phyloP scores from a whole-genome alignment of 768 basidiomycete genomes.

The Tylopilus sp. region DNA sequence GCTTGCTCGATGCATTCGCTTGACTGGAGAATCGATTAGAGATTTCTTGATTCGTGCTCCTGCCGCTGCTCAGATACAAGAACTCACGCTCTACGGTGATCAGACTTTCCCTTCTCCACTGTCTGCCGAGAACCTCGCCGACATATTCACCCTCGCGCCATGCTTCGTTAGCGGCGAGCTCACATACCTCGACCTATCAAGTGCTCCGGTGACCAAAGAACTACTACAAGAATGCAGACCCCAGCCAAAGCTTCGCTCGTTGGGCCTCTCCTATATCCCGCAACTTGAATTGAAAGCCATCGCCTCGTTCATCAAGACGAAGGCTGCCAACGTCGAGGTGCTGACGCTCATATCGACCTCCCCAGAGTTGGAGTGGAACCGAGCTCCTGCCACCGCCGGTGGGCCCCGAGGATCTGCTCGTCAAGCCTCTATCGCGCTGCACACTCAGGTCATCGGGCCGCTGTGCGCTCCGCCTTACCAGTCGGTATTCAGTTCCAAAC shows the following conservation, averaged over 20 bases:
- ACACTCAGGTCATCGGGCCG: constrained; percentile 74
- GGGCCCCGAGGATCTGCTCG: constrained; percentile 45
- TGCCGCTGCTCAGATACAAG: constrained; percentile 56
- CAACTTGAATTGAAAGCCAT: constrained; percentile 62
- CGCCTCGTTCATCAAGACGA: constrained; percentile 61
- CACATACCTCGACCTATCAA: constrained; percentile 88
- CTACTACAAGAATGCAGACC: constrained; percentile 51
- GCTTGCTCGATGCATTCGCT: constrained; percentile 79
- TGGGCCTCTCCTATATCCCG: constrained; percentile 88
- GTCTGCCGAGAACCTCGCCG: constrained; percentile 56
- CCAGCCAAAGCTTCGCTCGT: constrained; percentile 75
- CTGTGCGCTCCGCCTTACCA: constrained; percentile 77
- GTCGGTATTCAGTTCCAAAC: constrained; percentile 44
- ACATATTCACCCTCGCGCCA: constrained; percentile 70
- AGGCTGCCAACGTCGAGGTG: constrained; percentile 78
- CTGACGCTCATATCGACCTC: constrained; percentile 77
- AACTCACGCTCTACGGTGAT: constrained; percentile 90
- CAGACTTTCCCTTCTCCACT: constrained; percentile 77
- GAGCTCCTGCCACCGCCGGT: constrained; percentile 28
- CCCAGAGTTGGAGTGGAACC: constrained; percentile 65
- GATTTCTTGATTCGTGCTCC: constrained; percentile 68
- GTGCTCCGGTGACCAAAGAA: constrained; percentile 63
- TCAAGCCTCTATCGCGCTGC: constrained; percentile 72
- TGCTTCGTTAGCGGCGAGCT: constrained; percentile 75
- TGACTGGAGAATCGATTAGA: constrained; percentile 76